These are phyloP conservation scores for Rubia yunnanensis DNA, from an alignment of 257 asterid genomes.

Conservation along the genomic window DNA sequence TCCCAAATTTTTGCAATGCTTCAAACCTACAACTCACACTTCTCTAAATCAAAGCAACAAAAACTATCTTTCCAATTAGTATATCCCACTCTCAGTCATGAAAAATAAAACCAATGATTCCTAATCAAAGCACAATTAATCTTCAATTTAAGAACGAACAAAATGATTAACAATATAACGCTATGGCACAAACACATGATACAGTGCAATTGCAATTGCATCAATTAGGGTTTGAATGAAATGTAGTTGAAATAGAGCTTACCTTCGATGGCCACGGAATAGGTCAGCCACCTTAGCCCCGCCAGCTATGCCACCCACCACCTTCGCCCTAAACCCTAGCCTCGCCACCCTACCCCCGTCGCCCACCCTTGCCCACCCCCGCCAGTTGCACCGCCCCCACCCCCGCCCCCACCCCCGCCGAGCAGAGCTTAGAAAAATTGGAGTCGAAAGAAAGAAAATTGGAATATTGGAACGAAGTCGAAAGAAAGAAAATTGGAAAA, in stretches of 20 bases:
- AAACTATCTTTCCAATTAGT: conserved; percentile 17
- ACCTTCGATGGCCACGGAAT: conserved; percentile 43
- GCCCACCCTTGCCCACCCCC: too few relatives aligned
- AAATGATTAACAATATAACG: neutral
- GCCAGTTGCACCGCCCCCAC: too few relatives aligned
- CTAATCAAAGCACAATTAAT: neutral
- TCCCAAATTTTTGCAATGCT: conserved; percentile 53
- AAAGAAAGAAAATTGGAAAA: too few relatives aligned
- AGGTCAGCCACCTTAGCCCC: too few relatives aligned
- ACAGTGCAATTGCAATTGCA: neutral
- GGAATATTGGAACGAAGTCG: too few relatives aligned
- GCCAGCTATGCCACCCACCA: too few relatives aligned
- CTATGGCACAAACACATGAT: neutral
- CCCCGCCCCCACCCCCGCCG: too few relatives aligned
- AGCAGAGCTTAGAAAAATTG: too few relatives aligned
- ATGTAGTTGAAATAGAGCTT: conserved; percentile 20
- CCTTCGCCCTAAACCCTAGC: too few relatives aligned
- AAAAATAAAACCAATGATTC: neutral
- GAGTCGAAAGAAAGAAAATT: too few relatives aligned
- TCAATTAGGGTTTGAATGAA: conserved; percentile 11
- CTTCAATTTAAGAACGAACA: neutral
- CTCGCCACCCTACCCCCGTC: too few relatives aligned
- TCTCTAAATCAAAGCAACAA: conserved; percentile 22
- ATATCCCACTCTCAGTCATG: conserved; percentile 33
- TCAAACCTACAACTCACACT: conserved; percentile 43